Evolutionary conservation across 176 grass and related monocot species (phyloP).

Genomic region (Triticum turgidum): DNA sequence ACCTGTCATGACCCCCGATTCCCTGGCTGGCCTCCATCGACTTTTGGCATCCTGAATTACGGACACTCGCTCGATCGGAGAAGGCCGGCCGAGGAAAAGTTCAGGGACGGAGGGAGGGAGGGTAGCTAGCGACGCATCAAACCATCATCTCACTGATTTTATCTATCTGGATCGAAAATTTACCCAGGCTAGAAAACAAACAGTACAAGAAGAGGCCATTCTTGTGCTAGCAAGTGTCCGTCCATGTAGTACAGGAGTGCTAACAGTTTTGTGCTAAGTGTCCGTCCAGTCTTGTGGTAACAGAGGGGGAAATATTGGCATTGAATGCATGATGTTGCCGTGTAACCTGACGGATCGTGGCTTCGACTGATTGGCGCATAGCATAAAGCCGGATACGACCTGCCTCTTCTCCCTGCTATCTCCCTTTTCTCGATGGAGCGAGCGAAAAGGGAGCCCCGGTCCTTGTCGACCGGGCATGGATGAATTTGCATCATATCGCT

Average conservation of each 20-base stretch:
- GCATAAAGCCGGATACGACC: conserved; percentile 4
- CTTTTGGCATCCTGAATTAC: background rate
- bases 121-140: background rate
- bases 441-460: background rate
- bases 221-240: too few species aligned
- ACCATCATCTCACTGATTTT: too few species aligned
- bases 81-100: background rate
- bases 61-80: background rate
- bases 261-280: too few species aligned
- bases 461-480: conserved; percentile 9
- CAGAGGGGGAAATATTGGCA: too few species aligned
- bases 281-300: too few species aligned
- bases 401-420: too few species aligned
- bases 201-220: background rate
- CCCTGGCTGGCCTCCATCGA: background rate
- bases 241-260: too few species aligned
- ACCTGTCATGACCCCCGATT: background rate
- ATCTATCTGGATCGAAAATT: background rate
- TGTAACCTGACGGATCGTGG: conserved; percentile 21
- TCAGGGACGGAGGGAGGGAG: background rate
- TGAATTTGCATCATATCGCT: background rate
- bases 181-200: background rate
- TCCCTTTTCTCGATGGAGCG: background rate
- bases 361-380: conserved; percentile 7
- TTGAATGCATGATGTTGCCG: conserved; percentile 2